Percentiles rank a stretch among this genome's conserved stretches.
These are phyloP conservation scores for Thinopyrum elongatum DNA, from an alignment of 176 grass and related monocot genomes.

Conservation along the genomic window DNA sequence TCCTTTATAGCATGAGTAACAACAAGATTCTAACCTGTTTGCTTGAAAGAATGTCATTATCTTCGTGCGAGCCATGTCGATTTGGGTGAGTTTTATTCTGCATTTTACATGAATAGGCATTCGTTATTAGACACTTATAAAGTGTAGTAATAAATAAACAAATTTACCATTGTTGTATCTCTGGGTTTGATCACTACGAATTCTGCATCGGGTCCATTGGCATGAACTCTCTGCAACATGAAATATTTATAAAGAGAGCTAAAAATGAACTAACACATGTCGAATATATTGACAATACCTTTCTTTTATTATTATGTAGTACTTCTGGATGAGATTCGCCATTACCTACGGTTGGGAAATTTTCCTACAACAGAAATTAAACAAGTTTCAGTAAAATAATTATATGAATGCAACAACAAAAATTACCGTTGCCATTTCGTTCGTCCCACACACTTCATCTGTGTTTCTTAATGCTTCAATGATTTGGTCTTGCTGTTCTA, in stretches of 20 bases:
- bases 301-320: too few species aligned
- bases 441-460: too few species aligned
- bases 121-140: background rate
- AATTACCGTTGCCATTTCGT: too few species aligned
- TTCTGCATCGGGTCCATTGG: background rate
- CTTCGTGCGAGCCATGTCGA: background rate
- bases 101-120: background rate
- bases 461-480: background rate
- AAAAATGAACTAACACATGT: too few species aligned
- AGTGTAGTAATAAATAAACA: background rate
- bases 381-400: too few species aligned
- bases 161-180: background rate
- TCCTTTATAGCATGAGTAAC: too few species aligned
- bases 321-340: too few species aligned
- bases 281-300: too few species aligned
- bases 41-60: background rate
- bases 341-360: too few species aligned
- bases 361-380: too few species aligned
- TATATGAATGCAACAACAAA: too few species aligned
- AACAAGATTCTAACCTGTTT: background rate
- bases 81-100: background rate
- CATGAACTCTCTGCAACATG: background rate
- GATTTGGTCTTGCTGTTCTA: background rate
- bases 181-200: background rate
- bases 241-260: too few species aligned